phyloP scores from a whole-genome alignment of 139 green algal species.

The Coelastrella sp. region DNA sequence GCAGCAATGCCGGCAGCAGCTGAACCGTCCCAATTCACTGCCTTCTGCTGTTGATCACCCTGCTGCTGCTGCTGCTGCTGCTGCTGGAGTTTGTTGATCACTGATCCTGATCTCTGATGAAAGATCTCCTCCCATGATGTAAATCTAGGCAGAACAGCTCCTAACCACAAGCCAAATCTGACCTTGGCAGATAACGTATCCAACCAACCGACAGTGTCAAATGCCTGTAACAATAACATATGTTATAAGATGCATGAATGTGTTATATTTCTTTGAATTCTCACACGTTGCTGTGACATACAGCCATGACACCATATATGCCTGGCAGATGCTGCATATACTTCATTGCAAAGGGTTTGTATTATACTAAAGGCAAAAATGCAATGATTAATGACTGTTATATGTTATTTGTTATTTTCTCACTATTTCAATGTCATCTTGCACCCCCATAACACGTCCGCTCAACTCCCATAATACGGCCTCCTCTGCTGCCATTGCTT shows the following conservation, averaged over 20 bases:
- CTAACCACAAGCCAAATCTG: slow-evolving; percentile 80
- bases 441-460: slow-evolving; percentile 56
- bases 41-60: neutral
- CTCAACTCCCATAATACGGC: slow-evolving; percentile 83
- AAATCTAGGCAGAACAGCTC: slow-evolving; percentile 68
- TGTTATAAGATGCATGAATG: no score
- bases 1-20: slow-evolving; percentile 32
- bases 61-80: slow-evolving; percentile 42
- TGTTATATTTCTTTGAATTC: no score
- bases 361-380: no score
- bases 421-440: slow-evolving; percentile 54
- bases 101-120: slow-evolving; percentile 28
- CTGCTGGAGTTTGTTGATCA: slow-evolving; percentile 2
- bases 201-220: slow-evolving; percentile 71
- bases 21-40: slow-evolving; percentile 13
- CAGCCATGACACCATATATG: no score
- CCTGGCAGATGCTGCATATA: no score
- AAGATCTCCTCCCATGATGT: slow-evolving; percentile 64
- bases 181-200: slow-evolving; percentile 69
- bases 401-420: neutral
- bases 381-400: no score
- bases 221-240: slow-evolving; percentile 34
- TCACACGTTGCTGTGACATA: no score
- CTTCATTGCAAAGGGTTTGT: no score
- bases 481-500: slow-evolving; percentile 81